These are phyloP conservation scores for Corymbia citriodora DNA, from an alignment of 441 rosid genomes.

Conservation along the genomic window DNA sequence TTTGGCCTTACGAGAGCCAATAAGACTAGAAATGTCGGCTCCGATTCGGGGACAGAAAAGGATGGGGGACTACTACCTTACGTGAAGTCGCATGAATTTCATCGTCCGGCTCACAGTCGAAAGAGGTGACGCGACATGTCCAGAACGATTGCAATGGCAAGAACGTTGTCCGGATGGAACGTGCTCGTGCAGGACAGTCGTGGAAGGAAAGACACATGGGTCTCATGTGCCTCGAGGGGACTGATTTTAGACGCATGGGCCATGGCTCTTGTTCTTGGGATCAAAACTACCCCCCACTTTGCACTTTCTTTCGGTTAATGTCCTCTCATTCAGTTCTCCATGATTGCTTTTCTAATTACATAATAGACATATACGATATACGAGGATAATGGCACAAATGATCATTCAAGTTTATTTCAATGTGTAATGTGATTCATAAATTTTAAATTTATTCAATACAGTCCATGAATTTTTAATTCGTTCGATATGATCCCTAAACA, in stretches of 20 bases:
- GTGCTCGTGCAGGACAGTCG: background rate
- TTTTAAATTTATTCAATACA: too few relatives aligned
- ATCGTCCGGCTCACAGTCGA: background rate
- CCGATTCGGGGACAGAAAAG: background rate
- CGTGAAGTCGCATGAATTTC: background rate
- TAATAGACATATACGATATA: background rate
- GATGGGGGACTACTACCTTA: background rate
- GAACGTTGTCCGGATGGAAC: background rate
- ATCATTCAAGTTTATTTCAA: rapidly evolving
- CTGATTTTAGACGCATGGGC: background rate
- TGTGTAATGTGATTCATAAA: rapidly evolving
- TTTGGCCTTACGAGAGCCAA: background rate
- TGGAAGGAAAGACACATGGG: background rate
- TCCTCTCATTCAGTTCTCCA: background rate
- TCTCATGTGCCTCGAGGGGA: background rate
- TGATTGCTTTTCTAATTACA: background rate
- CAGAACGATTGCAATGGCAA: background rate
- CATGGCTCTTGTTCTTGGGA: background rate
- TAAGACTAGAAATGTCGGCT: background rate
- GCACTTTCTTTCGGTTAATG: background rate
- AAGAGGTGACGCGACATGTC: background rate
- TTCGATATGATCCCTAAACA: rapidly evolving
- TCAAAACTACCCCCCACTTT: background rate
- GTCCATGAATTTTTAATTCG: rapidly evolving
- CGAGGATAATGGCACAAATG: background rate